Evolutionary conservation across 2,329 filamentous ascomycete species (phyloP), one percentile per base, ranked within the genome.

Genomic region (Albifimbria verrucaria): DNA sequence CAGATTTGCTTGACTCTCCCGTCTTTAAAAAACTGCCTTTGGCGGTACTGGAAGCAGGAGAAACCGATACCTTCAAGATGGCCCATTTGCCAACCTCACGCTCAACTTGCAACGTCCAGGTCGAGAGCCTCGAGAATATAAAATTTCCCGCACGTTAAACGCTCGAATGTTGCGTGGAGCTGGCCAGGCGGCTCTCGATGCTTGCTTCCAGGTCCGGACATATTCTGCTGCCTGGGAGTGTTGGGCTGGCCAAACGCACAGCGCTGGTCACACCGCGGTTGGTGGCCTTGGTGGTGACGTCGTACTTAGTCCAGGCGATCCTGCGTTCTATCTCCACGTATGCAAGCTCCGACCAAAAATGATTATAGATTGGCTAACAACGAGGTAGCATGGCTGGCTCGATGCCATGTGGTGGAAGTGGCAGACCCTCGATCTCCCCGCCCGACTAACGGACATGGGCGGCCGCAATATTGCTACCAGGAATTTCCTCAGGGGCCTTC

Each of bases 381-480:
- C n/a, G n/a, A n/a, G n/a, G n/a, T n/a, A 59, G 44, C 55, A 57
- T 41, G 48, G 53, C 15, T 50, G 52, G 44, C 43, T 57, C 28
- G 57, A 56, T 43, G 48, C 46, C 23, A 52, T 57, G 21, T 59
- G 57, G 57, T 57, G 55, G 55, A 28, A 54, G 41, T 59, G 57
- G 57, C 57, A 59, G 53, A 43, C 51, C 21, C 52, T 25, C 22
- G 52, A 57, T 24, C 51, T 58, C 20, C 39, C 49, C 3, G 21
- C 17, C 2, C 57, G 57, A 1, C 50, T 59, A 32, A 55, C 55
- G 6, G 57, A 59, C 17, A 59, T 59, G n/a, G 57, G 57, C 22
- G 55, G 55, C 10, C 68, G 65, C 64, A 73, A 76, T 32, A 44
- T 21, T 23, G n/a, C 53, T 5, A 42, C 25, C 20, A 42, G 25